Percentiles rank a stretch among this genome's conserved stretches.
Evolutionary conservation across 2,329 filamentous ascomycete genomes (phyloP).

Genomic region (Macrophomina phaseolina): DNA sequence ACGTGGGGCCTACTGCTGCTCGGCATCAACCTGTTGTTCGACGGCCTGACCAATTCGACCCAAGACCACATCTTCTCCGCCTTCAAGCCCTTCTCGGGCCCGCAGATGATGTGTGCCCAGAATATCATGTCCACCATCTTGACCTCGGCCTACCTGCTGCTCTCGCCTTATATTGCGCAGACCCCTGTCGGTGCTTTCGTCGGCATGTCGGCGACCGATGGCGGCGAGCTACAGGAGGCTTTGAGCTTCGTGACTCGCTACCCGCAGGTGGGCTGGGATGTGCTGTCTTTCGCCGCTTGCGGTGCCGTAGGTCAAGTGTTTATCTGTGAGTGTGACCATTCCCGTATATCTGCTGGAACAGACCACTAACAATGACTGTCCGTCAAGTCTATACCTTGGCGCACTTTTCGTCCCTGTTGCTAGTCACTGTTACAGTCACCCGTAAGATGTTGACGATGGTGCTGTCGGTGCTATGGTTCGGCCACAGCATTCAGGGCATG

Average conservation of each 20-base stretch:
- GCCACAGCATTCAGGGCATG: slow-evolving; percentile 82
- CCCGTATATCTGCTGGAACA: not conserved
- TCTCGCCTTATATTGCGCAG: slow-evolving; percentile 80
- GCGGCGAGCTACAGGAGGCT: slow-evolving; percentile 79
- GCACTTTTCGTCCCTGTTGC: slow-evolving; percentile 86
- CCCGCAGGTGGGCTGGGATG: slow-evolving; percentile 83
- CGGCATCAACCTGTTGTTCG: slow-evolving; percentile 88
- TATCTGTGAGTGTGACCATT: slow-evolving; percentile 63
- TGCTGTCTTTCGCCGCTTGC: slow-evolving; percentile 86
- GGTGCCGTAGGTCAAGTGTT: slow-evolving; percentile 95
- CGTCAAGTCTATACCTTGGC: slow-evolving; percentile 78
- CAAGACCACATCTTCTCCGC: slow-evolving; percentile 89
- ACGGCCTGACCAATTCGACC: slow-evolving; percentile 93
- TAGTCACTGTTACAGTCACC: slow-evolving; percentile 96
- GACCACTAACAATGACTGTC: not conserved
- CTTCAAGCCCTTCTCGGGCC: slow-evolving; percentile 82
- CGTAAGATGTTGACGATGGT: slow-evolving; percentile 99
- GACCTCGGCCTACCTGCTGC: slow-evolving; percentile 75
- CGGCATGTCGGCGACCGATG: slow-evolving; percentile 51
- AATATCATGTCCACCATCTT: slow-evolving; percentile 85
- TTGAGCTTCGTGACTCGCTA: slow-evolving; percentile 80
- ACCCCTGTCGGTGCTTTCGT: slow-evolving; percentile 54
- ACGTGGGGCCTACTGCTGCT: slow-evolving; percentile 83
- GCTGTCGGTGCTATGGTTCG: slow-evolving; percentile 91
- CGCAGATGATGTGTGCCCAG: slow-evolving; percentile 99